These are phyloP conservation scores for Hortiboletus campestris DNA, from an alignment of 768 basidiomycete species.

Conservation along the genomic window DNA sequence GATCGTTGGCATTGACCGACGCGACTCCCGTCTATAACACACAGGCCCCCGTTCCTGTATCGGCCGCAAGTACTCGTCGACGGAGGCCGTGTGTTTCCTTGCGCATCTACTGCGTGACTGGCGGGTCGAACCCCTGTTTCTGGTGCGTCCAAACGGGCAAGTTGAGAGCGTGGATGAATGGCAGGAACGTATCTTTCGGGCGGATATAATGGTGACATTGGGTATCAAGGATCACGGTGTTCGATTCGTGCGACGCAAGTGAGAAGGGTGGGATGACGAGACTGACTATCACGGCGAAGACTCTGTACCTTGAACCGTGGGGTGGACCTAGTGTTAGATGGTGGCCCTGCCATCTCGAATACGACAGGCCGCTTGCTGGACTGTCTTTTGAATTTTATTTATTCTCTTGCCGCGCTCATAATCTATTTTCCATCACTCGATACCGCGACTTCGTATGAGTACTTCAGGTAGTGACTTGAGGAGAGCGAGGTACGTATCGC, in stretches of 20 bases:
- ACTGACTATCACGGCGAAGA: too few species aligned
- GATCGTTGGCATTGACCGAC: not conserved
- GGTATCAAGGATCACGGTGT: constrained; percentile 14
- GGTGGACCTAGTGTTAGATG: too few species aligned
- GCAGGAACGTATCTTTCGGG: constrained; percentile 16
- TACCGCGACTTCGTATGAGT: too few species aligned
- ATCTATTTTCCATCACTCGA: too few species aligned
- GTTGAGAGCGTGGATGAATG: constrained; percentile 14
- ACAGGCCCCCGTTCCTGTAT: constrained; percentile 50
- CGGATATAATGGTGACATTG: constrained; percentile 10
- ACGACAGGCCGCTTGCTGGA: too few species aligned
- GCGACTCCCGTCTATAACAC: not conserved
- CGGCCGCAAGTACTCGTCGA: constrained; percentile 52
- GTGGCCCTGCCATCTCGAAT: too few species aligned
- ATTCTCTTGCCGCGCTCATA: too few species aligned
- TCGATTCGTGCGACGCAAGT: constrained; percentile 9
- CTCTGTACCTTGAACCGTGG: too few species aligned
- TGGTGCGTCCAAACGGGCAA: not conserved
- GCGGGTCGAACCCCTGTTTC: constrained; percentile 44
- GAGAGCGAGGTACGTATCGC: too few species aligned
- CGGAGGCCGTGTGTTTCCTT: constrained; percentile 54
- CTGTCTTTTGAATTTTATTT: too few species aligned
- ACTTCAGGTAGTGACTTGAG: too few species aligned
- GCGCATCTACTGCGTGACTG: constrained; percentile 50
- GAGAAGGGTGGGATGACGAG: not conserved